Conservation (phyloP, 495 filamentous ascomycete genomes). For the Penicillium taxi region DNA sequence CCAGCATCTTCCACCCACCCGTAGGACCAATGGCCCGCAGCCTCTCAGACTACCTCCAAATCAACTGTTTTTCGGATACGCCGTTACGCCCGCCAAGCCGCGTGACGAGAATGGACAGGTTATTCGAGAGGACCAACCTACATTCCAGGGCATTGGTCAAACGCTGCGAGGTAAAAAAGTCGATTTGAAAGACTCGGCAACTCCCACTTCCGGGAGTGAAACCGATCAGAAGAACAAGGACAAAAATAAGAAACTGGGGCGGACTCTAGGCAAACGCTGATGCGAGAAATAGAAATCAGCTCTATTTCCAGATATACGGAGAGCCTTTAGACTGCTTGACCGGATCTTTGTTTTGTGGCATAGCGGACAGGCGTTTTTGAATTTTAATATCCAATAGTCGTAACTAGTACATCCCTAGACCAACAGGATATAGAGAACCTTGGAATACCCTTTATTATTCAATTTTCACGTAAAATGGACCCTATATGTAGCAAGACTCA, state of each 20-base stretch:
- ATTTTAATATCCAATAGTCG: constrained; percentile 1
- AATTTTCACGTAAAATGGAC: too few species aligned
- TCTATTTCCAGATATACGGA: constrained; percentile 7
- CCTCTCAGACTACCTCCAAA: constrained; percentile 79
- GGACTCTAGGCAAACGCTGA: constrained; percentile 21
- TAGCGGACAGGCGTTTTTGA: constrained; percentile 27
- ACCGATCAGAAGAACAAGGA: constrained; percentile 25
- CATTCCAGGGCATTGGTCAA: constrained; percentile 83
- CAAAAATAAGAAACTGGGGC: too few species aligned
- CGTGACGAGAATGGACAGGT: constrained; percentile 60
- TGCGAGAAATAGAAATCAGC: neutral
- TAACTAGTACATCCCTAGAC: too few species aligned
- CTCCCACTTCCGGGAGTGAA: constrained; percentile 30
- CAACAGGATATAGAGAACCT: neutral
- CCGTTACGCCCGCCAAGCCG: constrained; percentile 78
- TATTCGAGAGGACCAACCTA: constrained; percentile 55
- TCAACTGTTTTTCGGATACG: constrained; percentile 93
- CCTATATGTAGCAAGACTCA: too few species aligned
- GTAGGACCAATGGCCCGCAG: constrained; percentile 69
- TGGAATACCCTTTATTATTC: neutral
- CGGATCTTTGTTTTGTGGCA: constrained; percentile 10
- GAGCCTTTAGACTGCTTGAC: constrained; percentile 10
- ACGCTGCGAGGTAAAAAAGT: constrained; percentile 66
- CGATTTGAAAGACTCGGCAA: constrained; percentile 29
- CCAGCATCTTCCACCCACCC: constrained; percentile 33